Conservation (phyloP, 2,329 filamentous ascomycete species). For the Colletotrichum tofieldiae region DNA sequence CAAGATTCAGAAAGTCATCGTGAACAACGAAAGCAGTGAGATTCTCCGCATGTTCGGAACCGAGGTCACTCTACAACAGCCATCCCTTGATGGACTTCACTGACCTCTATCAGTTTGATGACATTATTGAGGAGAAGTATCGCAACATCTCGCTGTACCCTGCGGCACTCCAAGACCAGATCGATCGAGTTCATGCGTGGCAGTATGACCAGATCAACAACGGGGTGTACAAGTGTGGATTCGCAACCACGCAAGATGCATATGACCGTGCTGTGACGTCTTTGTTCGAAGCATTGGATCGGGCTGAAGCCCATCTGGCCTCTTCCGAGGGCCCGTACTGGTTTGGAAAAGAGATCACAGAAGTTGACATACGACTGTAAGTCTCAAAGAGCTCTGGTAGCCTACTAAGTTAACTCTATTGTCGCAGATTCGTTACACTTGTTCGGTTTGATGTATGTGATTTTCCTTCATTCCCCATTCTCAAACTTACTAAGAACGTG, state of each 20-base stretch:
- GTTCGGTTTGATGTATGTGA: conserved; percentile 75
- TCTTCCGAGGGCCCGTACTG: conserved; percentile 74
- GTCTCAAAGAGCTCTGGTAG: conserved; percentile 45
- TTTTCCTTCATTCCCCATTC: background rate
- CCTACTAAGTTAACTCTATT: background rate
- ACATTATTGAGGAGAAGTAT: conserved; percentile 73
- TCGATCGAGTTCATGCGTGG: conserved; percentile 86
- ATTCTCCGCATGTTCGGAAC: conserved; percentile 92
- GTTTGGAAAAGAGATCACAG: conserved; percentile 82
- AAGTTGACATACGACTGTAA: conserved; percentile 83
- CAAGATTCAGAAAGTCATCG: conserved; percentile 81
- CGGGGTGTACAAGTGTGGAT: conserved; percentile 83
- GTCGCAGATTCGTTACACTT: conserved; percentile 75
- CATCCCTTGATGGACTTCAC: background rate
- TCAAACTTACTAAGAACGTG: conserved; percentile 11
- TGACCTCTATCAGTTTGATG: conserved; percentile 74
- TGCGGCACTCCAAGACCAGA: conserved; percentile 70
- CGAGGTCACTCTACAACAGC: conserved; percentile 54
- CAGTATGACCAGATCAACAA: conserved; percentile 83
- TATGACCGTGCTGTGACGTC: conserved; percentile 81
- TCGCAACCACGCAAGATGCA: conserved; percentile 86
- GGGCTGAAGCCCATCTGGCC: conserved; percentile 79
- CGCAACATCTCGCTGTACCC: conserved; percentile 79
- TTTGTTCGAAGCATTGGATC: conserved; percentile 85
- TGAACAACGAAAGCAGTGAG: conserved; percentile 93